These are phyloP conservation scores for grape (Vitis vinifera) DNA, from an alignment of 164 flowering plant species.

Conservation along the genomic window ASM3070453v1 NC_081805.1:1703501-1704000, in stretches of 20 bases:
- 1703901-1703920: slow-evolving; percentile 63
- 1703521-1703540: slow-evolving; percentile 90
- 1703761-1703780: slow-evolving; percentile 89
- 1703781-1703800: slow-evolving; percentile 99
- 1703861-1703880: slow-evolving; percentile 96
- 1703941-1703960: slow-evolving; percentile 99
- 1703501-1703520: slow-evolving; percentile 87
- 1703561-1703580: slow-evolving; percentile 94
- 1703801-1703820: slow-evolving; percentile 98
- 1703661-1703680: slow-evolving; percentile 75
- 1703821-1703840: slow-evolving; percentile 93
- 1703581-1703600: slow-evolving; percentile 95
- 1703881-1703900: slow-evolving; percentile 94
- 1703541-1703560: slow-evolving; percentile 90
- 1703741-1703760: slow-evolving; percentile 98
- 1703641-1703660: slow-evolving; percentile 78
- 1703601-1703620: slow-evolving; percentile 93
- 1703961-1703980: slow-evolving; percentile 93
- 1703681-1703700: slow-evolving; percentile 89
- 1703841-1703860: slow-evolving; percentile 95
- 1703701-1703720: slow-evolving; percentile 97
- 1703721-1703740: slow-evolving; percentile 91
- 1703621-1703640: slow-evolving; percentile 92
- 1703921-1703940: slow-evolving; percentile 75
- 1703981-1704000: slow-evolving; percentile 92